Evolutionary conservation across 108 stramenopile species (phyloP).

Genomic region (Pseudonitzschia multiseries): DNA sequence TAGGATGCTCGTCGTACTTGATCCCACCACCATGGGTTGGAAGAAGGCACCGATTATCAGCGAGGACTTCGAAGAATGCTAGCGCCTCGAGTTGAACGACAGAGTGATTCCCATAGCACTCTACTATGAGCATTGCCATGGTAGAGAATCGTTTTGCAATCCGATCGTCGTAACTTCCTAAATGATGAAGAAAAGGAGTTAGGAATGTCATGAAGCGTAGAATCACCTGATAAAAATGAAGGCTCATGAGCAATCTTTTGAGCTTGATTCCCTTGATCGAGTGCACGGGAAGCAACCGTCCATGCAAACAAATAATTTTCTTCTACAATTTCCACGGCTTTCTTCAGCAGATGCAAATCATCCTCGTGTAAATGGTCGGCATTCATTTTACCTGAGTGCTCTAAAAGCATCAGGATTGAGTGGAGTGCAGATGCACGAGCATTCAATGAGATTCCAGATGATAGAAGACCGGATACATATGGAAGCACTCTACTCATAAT

Average conservation of each 20-base stretch:
- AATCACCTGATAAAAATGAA: constrained; percentile 63
- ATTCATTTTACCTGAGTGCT: constrained; percentile 53
- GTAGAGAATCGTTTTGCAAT: constrained; percentile 63
- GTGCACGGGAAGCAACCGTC: constrained; percentile 65
- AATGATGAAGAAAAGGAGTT: constrained; percentile 48
- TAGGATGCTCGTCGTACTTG: constrained; percentile 49
- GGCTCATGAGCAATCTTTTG: constrained; percentile 64
- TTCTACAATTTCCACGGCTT: constrained; percentile 72
- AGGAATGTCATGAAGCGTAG: constrained; percentile 80
- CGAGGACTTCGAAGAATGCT: constrained; percentile 77
- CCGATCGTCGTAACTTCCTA: constrained; percentile 45
- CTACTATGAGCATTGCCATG: constrained; percentile 60
- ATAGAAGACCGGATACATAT: constrained; percentile 54
- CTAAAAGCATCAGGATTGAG: constrained; percentile 65
- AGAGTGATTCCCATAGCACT: constrained; percentile 50
- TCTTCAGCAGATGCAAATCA: constrained; percentile 61
- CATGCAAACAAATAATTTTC: constrained; percentile 70
- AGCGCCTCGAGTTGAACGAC: constrained; percentile 63
- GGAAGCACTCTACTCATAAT: constrained; percentile 84
- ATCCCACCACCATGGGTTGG: constrained; percentile 39
- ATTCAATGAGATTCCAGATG: constrained; percentile 44
- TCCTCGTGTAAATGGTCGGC: constrained; percentile 21
- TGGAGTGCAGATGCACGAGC: constrained; percentile 72
- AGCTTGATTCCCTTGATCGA: constrained; percentile 49
- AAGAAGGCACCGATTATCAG: constrained; percentile 33